Conservation (phyloP, 768 basidiomycete genomes). For the Paxillus rubicundulus region DNA sequence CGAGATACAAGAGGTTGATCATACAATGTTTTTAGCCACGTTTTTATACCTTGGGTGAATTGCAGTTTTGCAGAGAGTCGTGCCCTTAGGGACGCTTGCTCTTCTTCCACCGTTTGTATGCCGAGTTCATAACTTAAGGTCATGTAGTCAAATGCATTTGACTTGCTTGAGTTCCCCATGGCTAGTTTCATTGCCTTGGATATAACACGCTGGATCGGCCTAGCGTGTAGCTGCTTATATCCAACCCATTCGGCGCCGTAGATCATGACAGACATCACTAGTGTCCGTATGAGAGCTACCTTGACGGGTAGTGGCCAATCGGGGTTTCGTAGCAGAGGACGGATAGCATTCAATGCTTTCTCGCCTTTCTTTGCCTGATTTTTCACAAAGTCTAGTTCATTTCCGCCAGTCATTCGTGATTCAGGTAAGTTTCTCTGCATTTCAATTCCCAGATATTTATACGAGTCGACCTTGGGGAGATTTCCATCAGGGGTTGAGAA, state of each 20-base stretch:
- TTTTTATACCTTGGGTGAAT: too few relatives aligned
- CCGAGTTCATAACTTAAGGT: too few relatives aligned
- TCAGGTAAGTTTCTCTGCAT: not conserved
- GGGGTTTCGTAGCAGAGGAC: not conserved
- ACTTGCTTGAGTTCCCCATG: too few relatives aligned
- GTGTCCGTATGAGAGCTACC: not conserved
- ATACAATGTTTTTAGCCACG: too few relatives aligned
- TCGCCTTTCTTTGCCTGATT: not conserved
- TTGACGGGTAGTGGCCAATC: not conserved
- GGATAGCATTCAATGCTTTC: not conserved
- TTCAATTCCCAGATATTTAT: constrained; percentile 37
- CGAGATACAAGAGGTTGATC: too few relatives aligned
- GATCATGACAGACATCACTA: not conserved
- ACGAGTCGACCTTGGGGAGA: constrained; percentile 19
- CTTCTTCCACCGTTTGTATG: too few relatives aligned
- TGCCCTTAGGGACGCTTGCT: too few relatives aligned
- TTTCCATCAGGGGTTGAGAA: not conserved
- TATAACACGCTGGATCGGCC: not conserved
- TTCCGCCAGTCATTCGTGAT: not conserved
- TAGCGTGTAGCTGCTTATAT: not conserved
- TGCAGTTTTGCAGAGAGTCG: too few relatives aligned
- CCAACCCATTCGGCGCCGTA: not conserved
- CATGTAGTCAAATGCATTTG: too few relatives aligned
- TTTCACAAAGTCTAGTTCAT: not conserved
- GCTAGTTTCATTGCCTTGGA: too few relatives aligned